These are phyloP conservation scores for Carallia pectinifolia DNA, from an alignment of 345 rosid species.

Conservation along the genomic window DNA sequence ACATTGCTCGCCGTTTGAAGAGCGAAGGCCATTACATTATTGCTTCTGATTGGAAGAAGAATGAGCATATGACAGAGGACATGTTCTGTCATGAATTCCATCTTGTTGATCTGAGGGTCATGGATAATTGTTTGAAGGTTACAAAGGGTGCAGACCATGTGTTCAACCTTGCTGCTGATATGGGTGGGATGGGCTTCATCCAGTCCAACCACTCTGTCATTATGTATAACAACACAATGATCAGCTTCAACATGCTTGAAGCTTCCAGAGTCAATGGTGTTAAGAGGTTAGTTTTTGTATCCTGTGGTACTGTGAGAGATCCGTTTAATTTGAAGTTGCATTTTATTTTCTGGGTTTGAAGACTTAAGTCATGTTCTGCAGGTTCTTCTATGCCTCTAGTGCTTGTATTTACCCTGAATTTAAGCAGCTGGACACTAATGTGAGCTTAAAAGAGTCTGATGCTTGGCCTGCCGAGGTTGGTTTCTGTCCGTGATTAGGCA, in stretches of 20 bases:
- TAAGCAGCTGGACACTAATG: conserved; percentile 95
- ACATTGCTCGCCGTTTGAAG: conserved; percentile 96
- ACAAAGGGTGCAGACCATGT: conserved; percentile 77
- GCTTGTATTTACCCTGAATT: conserved; percentile 99
- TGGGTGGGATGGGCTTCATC: conserved; percentile 99
- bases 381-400: conserved; percentile 99
- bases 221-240: conserved; percentile 98
- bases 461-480: conserved; percentile 99
- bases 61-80: conserved; percentile 97
- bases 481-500: conserved; percentile 11
- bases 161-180: conserved; percentile 98
- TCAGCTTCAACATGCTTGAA: conserved; percentile 97
- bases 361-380: conserved; percentile 23
- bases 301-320: background rate
- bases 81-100: conserved; percentile 98
- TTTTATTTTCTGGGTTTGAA: too few species aligned
- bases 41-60: conserved; percentile 99
- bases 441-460: conserved; percentile 97
- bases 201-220: conserved; percentile 99
- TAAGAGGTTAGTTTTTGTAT: conserved; percentile 55
- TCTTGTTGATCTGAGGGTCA: conserved; percentile 92
- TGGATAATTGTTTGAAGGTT: conserved; percentile 94
- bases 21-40: conserved; percentile 92
- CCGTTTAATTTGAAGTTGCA: too few species aligned
- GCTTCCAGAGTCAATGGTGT: conserved; percentile 88